A percentile compares a stretch with the other conserved stretches of the same genome.
Evolutionary conservation across 768 basidiomycete species (phyloP).

Genomic region (Pulveroboletus sp.): DNA sequence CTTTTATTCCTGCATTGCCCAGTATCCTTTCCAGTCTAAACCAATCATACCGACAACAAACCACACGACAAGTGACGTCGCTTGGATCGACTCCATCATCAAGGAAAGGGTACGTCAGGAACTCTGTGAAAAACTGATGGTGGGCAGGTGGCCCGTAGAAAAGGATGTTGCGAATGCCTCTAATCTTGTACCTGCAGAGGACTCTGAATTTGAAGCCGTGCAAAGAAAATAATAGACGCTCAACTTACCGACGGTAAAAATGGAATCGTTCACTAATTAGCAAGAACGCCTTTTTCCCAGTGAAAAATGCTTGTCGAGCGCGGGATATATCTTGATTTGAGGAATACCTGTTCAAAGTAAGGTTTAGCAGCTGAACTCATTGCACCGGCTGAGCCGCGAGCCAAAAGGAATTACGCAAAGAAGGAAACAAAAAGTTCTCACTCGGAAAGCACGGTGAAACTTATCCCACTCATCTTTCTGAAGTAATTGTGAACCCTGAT

Average conservation of each 20-base stretch:
- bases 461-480: slow-evolving; percentile 64
- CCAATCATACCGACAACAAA: slow-evolving; percentile 90
- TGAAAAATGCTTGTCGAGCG: slow-evolving; percentile 91
- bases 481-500: slow-evolving; percentile 88
- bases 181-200: slow-evolving; percentile 76
- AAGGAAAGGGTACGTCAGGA: slow-evolving; percentile 87
- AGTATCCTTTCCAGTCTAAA: slow-evolving; percentile 81
- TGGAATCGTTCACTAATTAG: slow-evolving; percentile 98
- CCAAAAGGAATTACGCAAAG: background rate
- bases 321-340: slow-evolving; percentile 92
- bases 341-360: slow-evolving; percentile 62
- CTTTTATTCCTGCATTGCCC: slow-evolving; percentile 23
- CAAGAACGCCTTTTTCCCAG: slow-evolving; percentile 80
- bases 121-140: slow-evolving; percentile 88
- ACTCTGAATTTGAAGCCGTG: background rate
- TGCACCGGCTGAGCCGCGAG: background rate
- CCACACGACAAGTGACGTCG: slow-evolving; percentile 78
- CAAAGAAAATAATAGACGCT: background rate
- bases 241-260: slow-evolving; percentile 79
- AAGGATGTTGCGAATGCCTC: slow-evolving; percentile 88
- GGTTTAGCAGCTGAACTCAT: background rate
- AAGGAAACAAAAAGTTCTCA: slow-evolving; percentile 33
- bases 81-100: slow-evolving; percentile 83
- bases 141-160: slow-evolving; percentile 94
- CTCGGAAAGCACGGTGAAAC: slow-evolving; percentile 89